phyloP scores from a whole-genome alignment of 2,329 filamentous ascomycete species.

The Sporothrix brasiliensis region DNA sequence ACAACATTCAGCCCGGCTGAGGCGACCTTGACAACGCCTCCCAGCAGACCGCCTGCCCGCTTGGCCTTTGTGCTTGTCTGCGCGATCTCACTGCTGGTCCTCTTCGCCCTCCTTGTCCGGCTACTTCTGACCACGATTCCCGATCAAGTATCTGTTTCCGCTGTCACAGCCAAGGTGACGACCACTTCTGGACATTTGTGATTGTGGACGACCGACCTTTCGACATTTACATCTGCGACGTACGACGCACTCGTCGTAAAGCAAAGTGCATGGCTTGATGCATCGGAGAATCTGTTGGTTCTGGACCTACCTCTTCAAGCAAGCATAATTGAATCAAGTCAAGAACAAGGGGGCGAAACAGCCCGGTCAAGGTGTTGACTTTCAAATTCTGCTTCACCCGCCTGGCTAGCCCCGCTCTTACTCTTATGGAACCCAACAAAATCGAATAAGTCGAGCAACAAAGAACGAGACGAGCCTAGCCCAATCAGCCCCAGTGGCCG shows the following conservation, averaged over 20 bases:
- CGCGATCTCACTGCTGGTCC: slow-evolving; percentile 1
- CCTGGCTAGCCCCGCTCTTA: slow-evolving; percentile 24
- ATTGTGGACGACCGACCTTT: not conserved
- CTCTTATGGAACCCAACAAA: slow-evolving; percentile 27
- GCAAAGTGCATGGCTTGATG: not conserved
- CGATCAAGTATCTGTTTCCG: not conserved
- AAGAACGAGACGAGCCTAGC: slow-evolving; percentile 2
- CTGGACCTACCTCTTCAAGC: not conserved
- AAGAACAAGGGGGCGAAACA: not conserved
- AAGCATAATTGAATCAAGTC: not conserved
- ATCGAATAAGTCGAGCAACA: slow-evolving; percentile 2
- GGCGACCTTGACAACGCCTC: not conserved
- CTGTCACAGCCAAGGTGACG: not conserved
- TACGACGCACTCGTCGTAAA: not conserved
- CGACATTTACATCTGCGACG: not conserved
- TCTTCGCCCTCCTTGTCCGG: not conserved
- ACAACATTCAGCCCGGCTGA: not conserved
- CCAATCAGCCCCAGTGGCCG: slow-evolving; percentile 10
- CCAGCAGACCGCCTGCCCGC: slow-evolving; percentile 9
- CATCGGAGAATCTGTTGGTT: slow-evolving; percentile 5
- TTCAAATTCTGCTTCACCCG: not conserved
- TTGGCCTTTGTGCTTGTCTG: not conserved
- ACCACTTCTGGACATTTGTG: not conserved
- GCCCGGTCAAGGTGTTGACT: not conserved
- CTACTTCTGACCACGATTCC: slow-evolving; percentile 8